phyloP scores from a whole-genome alignment of 805 yeast genomes.

The Saccharomycopsis fodiens region DNA sequence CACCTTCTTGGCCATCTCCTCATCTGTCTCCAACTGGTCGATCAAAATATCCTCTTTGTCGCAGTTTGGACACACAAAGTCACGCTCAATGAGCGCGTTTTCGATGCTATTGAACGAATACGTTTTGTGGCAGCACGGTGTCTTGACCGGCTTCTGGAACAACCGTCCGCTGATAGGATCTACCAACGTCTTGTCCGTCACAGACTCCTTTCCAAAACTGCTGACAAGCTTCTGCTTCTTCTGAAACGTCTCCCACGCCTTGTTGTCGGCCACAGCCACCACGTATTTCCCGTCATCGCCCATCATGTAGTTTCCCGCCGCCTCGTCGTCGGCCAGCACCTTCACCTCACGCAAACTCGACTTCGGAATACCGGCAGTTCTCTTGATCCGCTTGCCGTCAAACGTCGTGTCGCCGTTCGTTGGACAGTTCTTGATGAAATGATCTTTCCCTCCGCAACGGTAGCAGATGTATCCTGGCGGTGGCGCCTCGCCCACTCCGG shows the following conservation, averaged over 20 bases:
- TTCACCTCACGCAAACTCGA: conserved; percentile 82
- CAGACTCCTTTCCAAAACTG: conserved; percentile 12
- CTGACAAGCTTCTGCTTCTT: conserved; percentile 37
- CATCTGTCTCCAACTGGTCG: conserved; percentile 61
- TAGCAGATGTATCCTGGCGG: conserved; percentile 97
- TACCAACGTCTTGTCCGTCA: conserved; percentile 46
- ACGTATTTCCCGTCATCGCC: conserved; percentile 95
- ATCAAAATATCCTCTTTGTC: conserved; percentile 62
- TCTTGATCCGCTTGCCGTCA: conserved; percentile 83
- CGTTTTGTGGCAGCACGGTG: conserved; percentile 67
- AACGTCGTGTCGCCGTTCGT: conserved; percentile 87
- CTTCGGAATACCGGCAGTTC: conserved; percentile 97
- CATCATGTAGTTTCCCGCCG: conserved; percentile 61
- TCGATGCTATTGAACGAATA: conserved; percentile 60
- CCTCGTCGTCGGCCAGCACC: conserved; percentile 62
- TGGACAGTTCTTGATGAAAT: conserved; percentile 95
- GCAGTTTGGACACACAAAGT: conserved; percentile 89
- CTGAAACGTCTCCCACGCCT: conserved; percentile 84
- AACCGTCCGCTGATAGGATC: conserved; percentile 67
- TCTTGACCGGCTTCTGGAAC: conserved; percentile 63
- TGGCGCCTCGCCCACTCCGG: conserved; percentile 54
- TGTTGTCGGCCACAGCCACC: conserved; percentile 88
- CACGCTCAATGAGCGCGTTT: conserved; percentile 63
- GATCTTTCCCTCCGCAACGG: conserved; percentile 92
- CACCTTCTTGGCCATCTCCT: conserved; percentile 49